Base-by-base conservation (phyloP, 2,329 filamentous ascomycete species). In the Claviceps maximensis region DNA sequence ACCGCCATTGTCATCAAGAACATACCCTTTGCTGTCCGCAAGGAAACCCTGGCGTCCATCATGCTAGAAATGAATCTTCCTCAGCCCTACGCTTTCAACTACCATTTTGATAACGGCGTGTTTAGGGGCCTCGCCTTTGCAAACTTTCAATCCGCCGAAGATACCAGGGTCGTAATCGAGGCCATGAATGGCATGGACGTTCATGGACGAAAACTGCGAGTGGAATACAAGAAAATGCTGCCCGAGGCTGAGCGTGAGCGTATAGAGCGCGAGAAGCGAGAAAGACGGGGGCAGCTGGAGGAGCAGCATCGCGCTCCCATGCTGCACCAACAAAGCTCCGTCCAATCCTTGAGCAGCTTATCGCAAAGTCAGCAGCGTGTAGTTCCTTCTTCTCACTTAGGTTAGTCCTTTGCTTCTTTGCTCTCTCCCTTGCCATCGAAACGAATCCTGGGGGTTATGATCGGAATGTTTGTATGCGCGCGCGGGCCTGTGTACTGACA, bases 181-280 rank as follows among this genome's bases (percentile, higher is more conserved):
- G 79, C 85, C 51, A 86, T 98, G 78, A 98, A 98, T 65, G 89
- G 95, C 61, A 86, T 96, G 68, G 93, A 97, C 64, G 80, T 98
- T 9, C 89, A 95, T 65, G 93, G 93, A 47, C 81, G 93, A 56
- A 97, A 97, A 72, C 74, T 98, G 59, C 80, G 93, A 49, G 93
- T 98, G 27, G 93, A 98, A 69, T 98, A 97, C 74, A 98, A 98
- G 77, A 97, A 97, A 74, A 97, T 98, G 93, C 79, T 98, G 5
- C 93, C 93, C 1, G 81, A 94, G 58, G 88, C 90, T 33, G 93
- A 97, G 69, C 82, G 93, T 51, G 93, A 98, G 70, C 82, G 93
- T 42, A 97, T 98, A 60, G 93, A 98, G 69, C 81, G 93, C 6
- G 93, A 97, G 71, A 98, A 97, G 80, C 81, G 93, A 54, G 91